Evolutionary conservation across 148 eudicot genomes (phyloP).

Genomic region (Limonium bicolor): DNA sequence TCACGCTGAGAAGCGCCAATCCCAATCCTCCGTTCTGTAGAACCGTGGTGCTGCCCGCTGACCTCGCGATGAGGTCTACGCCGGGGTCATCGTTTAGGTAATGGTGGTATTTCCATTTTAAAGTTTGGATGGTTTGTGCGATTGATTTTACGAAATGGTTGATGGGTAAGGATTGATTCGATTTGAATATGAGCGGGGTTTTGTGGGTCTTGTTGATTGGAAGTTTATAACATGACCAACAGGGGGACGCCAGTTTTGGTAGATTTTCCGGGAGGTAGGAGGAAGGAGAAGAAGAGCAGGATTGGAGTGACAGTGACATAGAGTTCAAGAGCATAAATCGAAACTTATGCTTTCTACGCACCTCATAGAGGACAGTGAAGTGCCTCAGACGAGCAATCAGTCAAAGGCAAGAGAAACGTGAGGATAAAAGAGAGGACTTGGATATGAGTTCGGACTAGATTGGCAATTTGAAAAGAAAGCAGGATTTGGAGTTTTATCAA

Average conservation of each 20-base stretch:
- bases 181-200: background rate
- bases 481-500: no score
- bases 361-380: slow-evolving; percentile 11
- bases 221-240: slow-evolving; percentile 5
- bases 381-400: no score
- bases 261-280: slow-evolving; percentile 9
- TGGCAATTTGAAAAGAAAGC: no score
- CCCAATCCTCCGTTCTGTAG: slow-evolving; percentile 45
- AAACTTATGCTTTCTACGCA: background rate
- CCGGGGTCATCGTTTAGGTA: no score
- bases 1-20: slow-evolving; percentile 42
- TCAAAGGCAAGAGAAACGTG: no score
- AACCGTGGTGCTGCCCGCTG: background rate
- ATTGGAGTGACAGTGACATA: slow-evolving; percentile 7
- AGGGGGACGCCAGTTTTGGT: slow-evolving; percentile 5
- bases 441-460: no score
- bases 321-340: slow-evolving; percentile 15
- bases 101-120: no score
- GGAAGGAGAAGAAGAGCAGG: slow-evolving; percentile 6
- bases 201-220: background rate
- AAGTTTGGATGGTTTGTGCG: no score
- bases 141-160: no score
- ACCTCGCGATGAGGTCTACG: background rate
- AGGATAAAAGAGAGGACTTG: no score
- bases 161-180: no score